A percentile compares a stretch with the other conserved stretches of the same genome.
Evolutionary conservation across 2,329 filamentous ascomycete genomes (phyloP).

Genomic region (Fusarium graminum): DNA sequence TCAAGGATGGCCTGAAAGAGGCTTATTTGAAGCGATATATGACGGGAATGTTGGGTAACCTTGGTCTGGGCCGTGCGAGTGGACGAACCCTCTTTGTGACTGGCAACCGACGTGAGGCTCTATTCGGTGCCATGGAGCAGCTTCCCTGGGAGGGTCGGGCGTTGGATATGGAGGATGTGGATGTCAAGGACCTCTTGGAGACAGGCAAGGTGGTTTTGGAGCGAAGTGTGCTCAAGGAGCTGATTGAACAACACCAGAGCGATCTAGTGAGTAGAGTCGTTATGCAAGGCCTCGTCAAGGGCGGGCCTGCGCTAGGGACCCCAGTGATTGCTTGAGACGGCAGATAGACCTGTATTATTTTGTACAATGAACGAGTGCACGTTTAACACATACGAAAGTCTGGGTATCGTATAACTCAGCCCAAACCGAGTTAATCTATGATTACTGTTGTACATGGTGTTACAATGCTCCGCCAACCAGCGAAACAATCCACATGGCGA

Average conservation of each 20-base stretch:
- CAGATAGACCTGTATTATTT: constrained; percentile 51
- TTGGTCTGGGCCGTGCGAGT: constrained; percentile 75
- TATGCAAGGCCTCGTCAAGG: constrained; percentile 56
- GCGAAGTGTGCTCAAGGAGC: constrained; percentile 79
- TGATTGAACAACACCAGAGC: constrained; percentile 79
- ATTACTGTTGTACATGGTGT: constrained; percentile 38
- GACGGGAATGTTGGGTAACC: constrained; percentile 75
- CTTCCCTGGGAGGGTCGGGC: constrained; percentile 76
- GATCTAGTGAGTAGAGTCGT: constrained; percentile 68
- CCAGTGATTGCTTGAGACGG: constrained; percentile 52
- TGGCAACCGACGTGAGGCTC: constrained; percentile 66
- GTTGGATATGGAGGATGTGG: constrained; percentile 80
- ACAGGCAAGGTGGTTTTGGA: constrained; percentile 89
- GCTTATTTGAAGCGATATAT: constrained; percentile 73
- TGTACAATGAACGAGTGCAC: constrained; percentile 42
- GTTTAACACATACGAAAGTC: constrained; percentile 4
- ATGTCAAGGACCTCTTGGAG: constrained; percentile 94
- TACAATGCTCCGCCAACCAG: constrained; percentile 89
- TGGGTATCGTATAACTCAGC: constrained; percentile 28
- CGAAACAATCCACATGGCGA: constrained; percentile 95
- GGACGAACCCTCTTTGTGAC: constrained; percentile 85
- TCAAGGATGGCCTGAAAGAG: constrained; percentile 64
- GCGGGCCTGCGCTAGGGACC: constrained; percentile 55
- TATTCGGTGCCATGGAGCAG: constrained; percentile 76
- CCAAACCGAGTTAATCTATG: constrained; percentile 12